Evolutionary conservation across 2,329 filamentous ascomycete species (phyloP).

Genomic region (Sclerotinia spermophila): DNA sequence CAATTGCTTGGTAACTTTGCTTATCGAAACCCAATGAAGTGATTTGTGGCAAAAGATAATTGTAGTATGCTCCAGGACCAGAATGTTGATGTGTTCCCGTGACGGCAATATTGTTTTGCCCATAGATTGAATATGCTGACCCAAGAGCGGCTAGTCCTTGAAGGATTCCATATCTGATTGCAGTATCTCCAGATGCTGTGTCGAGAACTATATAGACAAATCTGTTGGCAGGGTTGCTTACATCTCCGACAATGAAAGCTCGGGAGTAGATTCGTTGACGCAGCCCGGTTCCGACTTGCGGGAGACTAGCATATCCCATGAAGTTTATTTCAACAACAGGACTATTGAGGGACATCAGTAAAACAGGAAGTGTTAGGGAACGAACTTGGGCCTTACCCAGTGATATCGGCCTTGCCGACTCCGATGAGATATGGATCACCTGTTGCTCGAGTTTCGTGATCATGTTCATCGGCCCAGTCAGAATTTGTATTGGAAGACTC

Average conservation of each 20-base stretch:
- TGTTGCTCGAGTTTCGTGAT: slow-evolving; percentile 24
- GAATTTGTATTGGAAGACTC: not conserved
- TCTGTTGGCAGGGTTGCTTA: slow-evolving; percentile 62
- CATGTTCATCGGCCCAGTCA: slow-evolving; percentile 4
- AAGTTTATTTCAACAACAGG: slow-evolving; percentile 90
- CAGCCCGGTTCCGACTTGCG: slow-evolving; percentile 77
- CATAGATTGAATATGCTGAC: slow-evolving; percentile 68
- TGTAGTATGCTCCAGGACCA: slow-evolving; percentile 87
- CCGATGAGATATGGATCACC: slow-evolving; percentile 55
- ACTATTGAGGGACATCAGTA: slow-evolving; percentile 20
- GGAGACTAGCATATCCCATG: slow-evolving; percentile 83
- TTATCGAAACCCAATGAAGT: slow-evolving; percentile 80
- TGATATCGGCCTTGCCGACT: slow-evolving; percentile 69
- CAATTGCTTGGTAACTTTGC: slow-evolving; percentile 86
- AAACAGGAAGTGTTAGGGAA: slow-evolving; percentile 3
- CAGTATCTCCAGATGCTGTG: slow-evolving; percentile 81
- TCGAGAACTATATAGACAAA: slow-evolving; percentile 87
- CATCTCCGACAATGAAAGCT: slow-evolving; percentile 78
- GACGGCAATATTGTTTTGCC: slow-evolving; percentile 75
- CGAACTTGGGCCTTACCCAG: slow-evolving; percentile 43
- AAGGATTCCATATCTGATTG: slow-evolving; percentile 80
- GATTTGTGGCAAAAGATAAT: slow-evolving; percentile 88
- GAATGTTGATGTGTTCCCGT: slow-evolving; percentile 91
- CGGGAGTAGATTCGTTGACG: slow-evolving; percentile 87
- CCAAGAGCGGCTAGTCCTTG: slow-evolving; percentile 68